Evolutionary conservation across 2,329 filamentous ascomycete species (phyloP).

Genomic region (Canariomyces notabilis): DNA sequence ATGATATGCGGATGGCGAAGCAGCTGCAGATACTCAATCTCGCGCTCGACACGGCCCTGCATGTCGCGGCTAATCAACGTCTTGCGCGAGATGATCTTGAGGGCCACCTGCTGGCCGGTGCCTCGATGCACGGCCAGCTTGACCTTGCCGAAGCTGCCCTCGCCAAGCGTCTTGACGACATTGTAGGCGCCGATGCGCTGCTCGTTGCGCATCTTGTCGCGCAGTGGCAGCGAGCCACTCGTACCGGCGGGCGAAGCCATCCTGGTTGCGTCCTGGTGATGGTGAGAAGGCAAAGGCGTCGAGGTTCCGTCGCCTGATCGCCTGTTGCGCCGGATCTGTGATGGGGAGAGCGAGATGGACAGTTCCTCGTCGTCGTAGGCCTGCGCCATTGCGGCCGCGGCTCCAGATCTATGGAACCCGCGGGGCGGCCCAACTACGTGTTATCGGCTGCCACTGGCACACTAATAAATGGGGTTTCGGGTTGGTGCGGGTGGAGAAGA

Average conservation of each 20-base stretch:
- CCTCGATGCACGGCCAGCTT: conserved; percentile 91
- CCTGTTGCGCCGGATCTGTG: conserved; percentile 54
- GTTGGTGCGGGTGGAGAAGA: conserved; percentile 11
- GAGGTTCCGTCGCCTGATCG: conserved; percentile 19
- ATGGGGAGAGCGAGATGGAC: conserved; percentile 67
- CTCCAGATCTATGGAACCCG: no score
- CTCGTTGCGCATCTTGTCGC: conserved; percentile 58
- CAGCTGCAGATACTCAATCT: conserved; percentile 96
- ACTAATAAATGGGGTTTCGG: conserved; percentile 2
- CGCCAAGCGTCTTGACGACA: conserved; percentile 82
- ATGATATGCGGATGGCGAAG: conserved; percentile 97
- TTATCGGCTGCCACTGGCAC: conserved; percentile 5
- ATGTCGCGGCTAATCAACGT: conserved; percentile 96
- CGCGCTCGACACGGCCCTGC: conserved; percentile 93
- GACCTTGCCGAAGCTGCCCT: conserved; percentile 98
- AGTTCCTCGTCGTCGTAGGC: conserved; percentile 70
- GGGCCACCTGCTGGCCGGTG: conserved; percentile 88
- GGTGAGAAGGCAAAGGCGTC: not conserved
- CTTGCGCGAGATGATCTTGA: conserved; percentile 96
- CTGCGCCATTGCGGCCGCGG: conserved; percentile 18
- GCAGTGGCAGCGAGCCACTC: conserved; percentile 33
- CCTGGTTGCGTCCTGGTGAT: not conserved
- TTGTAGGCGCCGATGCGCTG: conserved; percentile 90
- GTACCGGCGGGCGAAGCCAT: conserved; percentile 11
- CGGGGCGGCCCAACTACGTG: conserved; percentile 1